Evolutionary conservation across 2,329 filamentous ascomycete species (phyloP).

Genomic region (Neophaeococcomyces mojaviensis): DNA sequence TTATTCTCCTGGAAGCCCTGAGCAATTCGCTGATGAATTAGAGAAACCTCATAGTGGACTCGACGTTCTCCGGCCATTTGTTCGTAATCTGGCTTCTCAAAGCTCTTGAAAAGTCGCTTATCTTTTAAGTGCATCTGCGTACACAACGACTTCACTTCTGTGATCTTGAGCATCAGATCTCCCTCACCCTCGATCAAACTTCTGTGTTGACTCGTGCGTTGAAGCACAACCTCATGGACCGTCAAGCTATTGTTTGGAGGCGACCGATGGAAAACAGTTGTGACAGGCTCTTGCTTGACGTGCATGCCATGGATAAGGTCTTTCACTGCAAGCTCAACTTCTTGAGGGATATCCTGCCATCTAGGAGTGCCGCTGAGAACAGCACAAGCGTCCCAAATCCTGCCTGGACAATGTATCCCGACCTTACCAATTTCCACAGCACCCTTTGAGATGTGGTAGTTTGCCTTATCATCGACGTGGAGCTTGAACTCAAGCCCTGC

Average conservation of each 20-base stretch:
- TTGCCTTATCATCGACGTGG: slow-evolving; percentile 28
- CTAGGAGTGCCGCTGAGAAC: slow-evolving; percentile 25
- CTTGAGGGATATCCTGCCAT: slow-evolving; percentile 20
- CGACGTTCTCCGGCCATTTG: slow-evolving; percentile 29
- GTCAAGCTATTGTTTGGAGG: slow-evolving; percentile 22
- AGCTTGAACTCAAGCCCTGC: slow-evolving; percentile 28
- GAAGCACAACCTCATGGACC: slow-evolving; percentile 14
- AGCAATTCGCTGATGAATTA: slow-evolving; percentile 32
- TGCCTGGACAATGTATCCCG: slow-evolving; percentile 32
- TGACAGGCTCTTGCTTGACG: slow-evolving; percentile 24
- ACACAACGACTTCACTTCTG: slow-evolving; percentile 33
- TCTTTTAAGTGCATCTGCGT: slow-evolving; percentile 22
- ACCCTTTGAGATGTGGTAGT: slow-evolving; percentile 24
- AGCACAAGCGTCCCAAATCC: slow-evolving; percentile 34
- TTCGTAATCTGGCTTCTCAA: slow-evolving; percentile 20
- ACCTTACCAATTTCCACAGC: slow-evolving; percentile 27
- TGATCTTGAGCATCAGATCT: slow-evolving; percentile 26
- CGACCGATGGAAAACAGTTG: slow-evolving; percentile 25
- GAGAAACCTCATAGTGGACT: slow-evolving; percentile 34
- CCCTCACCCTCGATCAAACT: slow-evolving; percentile 24
- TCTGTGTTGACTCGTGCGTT: slow-evolving; percentile 14
- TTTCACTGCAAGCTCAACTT: slow-evolving; percentile 25
- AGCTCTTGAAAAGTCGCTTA: slow-evolving; percentile 25
- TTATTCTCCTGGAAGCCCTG: slow-evolving; percentile 28
- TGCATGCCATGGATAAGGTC: slow-evolving; percentile 30